Conservation (phyloP, 768 basidiomycete species). For the Rhodocollybia butyracea region DNA sequence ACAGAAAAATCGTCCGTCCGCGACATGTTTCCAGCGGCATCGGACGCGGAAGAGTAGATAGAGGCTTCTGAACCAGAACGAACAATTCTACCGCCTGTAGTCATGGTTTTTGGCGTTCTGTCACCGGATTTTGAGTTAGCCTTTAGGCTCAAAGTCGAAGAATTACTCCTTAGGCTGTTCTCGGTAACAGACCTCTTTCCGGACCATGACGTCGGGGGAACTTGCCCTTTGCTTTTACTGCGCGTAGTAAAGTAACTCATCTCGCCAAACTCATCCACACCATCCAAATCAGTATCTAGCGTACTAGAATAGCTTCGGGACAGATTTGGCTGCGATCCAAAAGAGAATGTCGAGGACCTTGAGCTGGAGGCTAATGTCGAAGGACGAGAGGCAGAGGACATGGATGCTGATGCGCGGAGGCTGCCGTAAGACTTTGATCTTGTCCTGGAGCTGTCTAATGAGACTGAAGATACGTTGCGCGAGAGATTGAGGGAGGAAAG, state of each 20-base stretch:
- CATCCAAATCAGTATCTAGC: conserved; percentile 1
- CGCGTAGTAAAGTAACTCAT: not conserved
- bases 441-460: conserved; percentile 24
- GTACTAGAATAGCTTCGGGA: not conserved
- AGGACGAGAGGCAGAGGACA: not conserved
- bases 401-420: not conserved
- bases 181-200: not conserved
- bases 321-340: not conserved
- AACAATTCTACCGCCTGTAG: not conserved
- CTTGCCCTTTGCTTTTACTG: not conserved
- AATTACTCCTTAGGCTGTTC: not conserved
- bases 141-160: not conserved
- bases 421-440: not conserved
- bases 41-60: conserved; percentile 1
- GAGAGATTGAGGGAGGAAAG: conserved; percentile 55
- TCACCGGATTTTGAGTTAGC: not conserved
- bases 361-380: not conserved
- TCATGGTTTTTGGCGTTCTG: not conserved
- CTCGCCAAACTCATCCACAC: conserved; percentile 1
- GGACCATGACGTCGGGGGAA: not conserved
- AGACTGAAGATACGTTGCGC: conserved; percentile 42
- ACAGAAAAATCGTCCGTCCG: conserved; percentile 11
- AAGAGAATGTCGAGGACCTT: not conserved
- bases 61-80: conserved; percentile 5
- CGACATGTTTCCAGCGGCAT: conserved; percentile 19